Evolutionary conservation across 129 eudicot genomes (phyloP).

Genomic region (Flaveria ramosissima): DNA sequence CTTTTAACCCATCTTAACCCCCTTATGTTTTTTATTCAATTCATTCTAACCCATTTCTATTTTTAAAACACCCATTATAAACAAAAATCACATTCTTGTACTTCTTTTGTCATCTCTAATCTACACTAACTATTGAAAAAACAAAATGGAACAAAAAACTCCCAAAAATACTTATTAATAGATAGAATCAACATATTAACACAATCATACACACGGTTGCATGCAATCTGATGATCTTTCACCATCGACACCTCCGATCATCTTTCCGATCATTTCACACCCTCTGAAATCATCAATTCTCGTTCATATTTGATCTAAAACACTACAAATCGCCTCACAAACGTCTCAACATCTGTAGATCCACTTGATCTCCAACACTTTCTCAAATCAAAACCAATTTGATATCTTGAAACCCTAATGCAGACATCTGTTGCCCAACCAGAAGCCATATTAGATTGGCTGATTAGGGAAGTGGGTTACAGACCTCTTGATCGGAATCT

Average conservation of each 20-base stretch:
- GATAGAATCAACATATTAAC: no score
- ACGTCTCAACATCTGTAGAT: background rate
- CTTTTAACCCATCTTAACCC: no score
- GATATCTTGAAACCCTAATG: constrained; percentile 30
- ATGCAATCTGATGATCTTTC: constrained; percentile 4
- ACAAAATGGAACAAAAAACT: no score
- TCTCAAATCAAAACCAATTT: constrained; percentile 12
- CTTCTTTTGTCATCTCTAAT: no score
- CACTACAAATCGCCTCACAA: background rate
- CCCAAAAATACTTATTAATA: no score
- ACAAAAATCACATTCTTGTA: no score
- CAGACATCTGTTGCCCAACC: constrained; percentile 62
- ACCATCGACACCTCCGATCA: background rate
- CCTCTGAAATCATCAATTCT: background rate
- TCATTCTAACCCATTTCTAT: no score
- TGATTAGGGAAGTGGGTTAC: constrained; percentile 80
- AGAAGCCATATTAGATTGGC: constrained; percentile 82
- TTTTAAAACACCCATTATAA: no score
- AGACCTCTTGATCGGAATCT: constrained; percentile 66
- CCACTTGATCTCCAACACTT: background rate
- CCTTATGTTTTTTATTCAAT: no score
- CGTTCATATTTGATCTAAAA: constrained; percentile 3
- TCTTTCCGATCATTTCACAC: background rate
- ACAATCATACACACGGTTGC: background rate
- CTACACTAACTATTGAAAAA: no score